phyloP scores from a whole-genome alignment of 1,284 basidiomycete species.

The Ustilago loliicola region DNA sequence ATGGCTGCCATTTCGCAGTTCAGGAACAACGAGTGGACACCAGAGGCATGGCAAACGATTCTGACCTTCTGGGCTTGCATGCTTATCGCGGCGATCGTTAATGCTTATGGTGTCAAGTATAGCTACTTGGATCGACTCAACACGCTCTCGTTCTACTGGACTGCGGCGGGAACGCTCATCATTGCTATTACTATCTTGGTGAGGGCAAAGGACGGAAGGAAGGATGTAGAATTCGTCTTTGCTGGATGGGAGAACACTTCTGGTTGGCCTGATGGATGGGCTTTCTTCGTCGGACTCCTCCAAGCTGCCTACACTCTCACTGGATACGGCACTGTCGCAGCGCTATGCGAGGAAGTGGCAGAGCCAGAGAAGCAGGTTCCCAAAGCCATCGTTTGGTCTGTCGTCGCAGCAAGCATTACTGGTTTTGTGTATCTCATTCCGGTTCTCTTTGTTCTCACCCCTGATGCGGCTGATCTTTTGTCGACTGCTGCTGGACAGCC shows the following conservation, averaged over 20 bases:
- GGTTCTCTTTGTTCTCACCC: slow-evolving; percentile 72
- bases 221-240: slow-evolving; percentile 71
- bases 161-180: slow-evolving; percentile 71
- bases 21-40: slow-evolving; percentile 58
- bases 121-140: slow-evolving; percentile 64
- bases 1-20: slow-evolving; percentile 72
- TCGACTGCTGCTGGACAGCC: slow-evolving; percentile 72
- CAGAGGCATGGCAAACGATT: slow-evolving; percentile 65
- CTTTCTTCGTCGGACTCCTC: slow-evolving; percentile 72
- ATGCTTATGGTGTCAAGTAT: slow-evolving; percentile 59
- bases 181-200: slow-evolving; percentile 72
- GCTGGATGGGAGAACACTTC: slow-evolving; percentile 70
- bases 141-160: slow-evolving; percentile 72
- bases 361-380: slow-evolving; percentile 63
- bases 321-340: slow-evolving; percentile 71
- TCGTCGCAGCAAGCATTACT: slow-evolving; percentile 72
- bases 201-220: slow-evolving; percentile 70
- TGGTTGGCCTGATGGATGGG: slow-evolving; percentile 65
- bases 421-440: slow-evolving; percentile 73
- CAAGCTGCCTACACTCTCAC: slow-evolving; percentile 68
- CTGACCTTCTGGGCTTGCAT: slow-evolving; percentile 72
- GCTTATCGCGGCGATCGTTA: slow-evolving; percentile 70
- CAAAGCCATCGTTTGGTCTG: slow-evolving; percentile 68
- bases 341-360: slow-evolving; percentile 71
- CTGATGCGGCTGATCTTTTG: slow-evolving; percentile 71